Percentiles rank a stretch among this genome's conserved stretches.
Evolutionary conservation across 306 rosid species (phyloP).

Genomic region (Cicer yamashitae): DNA sequence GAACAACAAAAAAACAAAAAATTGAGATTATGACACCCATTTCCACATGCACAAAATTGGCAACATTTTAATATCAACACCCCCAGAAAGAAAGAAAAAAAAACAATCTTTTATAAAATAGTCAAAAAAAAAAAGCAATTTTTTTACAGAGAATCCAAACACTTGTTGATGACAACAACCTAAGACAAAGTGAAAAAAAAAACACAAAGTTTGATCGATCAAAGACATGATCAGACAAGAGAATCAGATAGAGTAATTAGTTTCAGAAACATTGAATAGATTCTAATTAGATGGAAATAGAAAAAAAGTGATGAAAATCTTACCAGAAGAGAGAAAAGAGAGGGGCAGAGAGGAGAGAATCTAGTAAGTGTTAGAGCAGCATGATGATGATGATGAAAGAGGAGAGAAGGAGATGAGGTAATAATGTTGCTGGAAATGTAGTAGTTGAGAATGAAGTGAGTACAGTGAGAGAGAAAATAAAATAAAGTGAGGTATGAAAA

Average conservation of each 20-base stretch:
- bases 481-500: constrained; percentile 14
- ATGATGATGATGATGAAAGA: constrained; percentile 5
- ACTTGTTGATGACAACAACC: neutral
- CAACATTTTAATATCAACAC: constrained; percentile 11
- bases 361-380: constrained; percentile 13
- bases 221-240: constrained; percentile 24
- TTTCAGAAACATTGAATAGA: too few species aligned
- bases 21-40: constrained; percentile 23
- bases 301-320: neutral
- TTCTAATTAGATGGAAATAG: neutral
- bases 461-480: neutral
- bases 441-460: constrained; percentile 37
- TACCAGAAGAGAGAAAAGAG: constrained; percentile 40
- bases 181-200: neutral
- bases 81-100: neutral
- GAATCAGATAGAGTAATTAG: neutral
- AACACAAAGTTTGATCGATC: neutral
- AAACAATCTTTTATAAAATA: neutral
- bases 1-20: neutral
- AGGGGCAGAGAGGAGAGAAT: constrained; percentile 18
- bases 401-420: constrained; percentile 18
- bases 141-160: constrained; percentile 5
- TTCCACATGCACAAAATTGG: constrained; percentile 16
- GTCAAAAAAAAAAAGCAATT: neutral
- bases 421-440: constrained; percentile 34